A percentile compares a stretch with the other conserved stretches of the same genome.
Evolutionary conservation across 495 filamentous ascomycete species (phyloP).

Genomic region (Hypoxylon lenormandii): DNA sequence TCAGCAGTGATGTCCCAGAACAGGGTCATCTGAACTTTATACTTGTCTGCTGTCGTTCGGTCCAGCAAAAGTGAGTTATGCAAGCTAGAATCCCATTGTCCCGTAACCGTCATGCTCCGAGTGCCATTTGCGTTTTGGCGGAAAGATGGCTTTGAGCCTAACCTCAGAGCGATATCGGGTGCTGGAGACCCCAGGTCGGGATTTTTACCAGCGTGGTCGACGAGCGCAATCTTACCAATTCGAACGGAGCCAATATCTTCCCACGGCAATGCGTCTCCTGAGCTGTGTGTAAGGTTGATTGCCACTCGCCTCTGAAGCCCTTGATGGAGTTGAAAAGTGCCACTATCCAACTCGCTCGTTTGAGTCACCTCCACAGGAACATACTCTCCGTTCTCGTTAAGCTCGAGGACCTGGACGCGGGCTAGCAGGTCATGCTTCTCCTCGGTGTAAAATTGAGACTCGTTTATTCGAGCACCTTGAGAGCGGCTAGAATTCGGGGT

Average conservation of each 20-base stretch:
- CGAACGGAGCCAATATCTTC: slow-evolving; percentile 78
- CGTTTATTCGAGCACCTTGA: slow-evolving; percentile 80
- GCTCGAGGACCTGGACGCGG: slow-evolving; percentile 84
- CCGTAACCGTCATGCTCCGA: slow-evolving; percentile 82
- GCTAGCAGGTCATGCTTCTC: slow-evolving; percentile 95
- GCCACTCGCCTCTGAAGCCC: slow-evolving; percentile 90
- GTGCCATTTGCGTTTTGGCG: slow-evolving; percentile 90
- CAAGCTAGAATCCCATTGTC: slow-evolving; percentile 96
- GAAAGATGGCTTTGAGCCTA: slow-evolving; percentile 78
- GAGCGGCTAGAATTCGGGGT: slow-evolving; percentile 63
- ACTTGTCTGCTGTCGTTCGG: slow-evolving; percentile 87
- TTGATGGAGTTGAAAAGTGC: slow-evolving; percentile 94
- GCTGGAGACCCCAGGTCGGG: slow-evolving; percentile 78
- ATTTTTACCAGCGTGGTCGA: slow-evolving; percentile 85
- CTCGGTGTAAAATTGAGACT: slow-evolving; percentile 90
- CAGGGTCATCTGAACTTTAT: slow-evolving; percentile 87
- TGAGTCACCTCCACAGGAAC: slow-evolving; percentile 92
- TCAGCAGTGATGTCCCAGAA: slow-evolving; percentile 83
- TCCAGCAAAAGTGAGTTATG: slow-evolving; percentile 91
- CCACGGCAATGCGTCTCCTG: slow-evolving; percentile 87
- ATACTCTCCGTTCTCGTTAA: slow-evolving; percentile 91
- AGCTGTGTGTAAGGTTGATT: slow-evolving; percentile 87
- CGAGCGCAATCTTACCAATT: slow-evolving; percentile 80
- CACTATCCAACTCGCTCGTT: slow-evolving; percentile 79
- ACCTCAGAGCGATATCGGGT: slow-evolving; percentile 79